Conservation (phyloP, 106 monocot genomes). For the Dioscorea zingiberensis region DNA sequence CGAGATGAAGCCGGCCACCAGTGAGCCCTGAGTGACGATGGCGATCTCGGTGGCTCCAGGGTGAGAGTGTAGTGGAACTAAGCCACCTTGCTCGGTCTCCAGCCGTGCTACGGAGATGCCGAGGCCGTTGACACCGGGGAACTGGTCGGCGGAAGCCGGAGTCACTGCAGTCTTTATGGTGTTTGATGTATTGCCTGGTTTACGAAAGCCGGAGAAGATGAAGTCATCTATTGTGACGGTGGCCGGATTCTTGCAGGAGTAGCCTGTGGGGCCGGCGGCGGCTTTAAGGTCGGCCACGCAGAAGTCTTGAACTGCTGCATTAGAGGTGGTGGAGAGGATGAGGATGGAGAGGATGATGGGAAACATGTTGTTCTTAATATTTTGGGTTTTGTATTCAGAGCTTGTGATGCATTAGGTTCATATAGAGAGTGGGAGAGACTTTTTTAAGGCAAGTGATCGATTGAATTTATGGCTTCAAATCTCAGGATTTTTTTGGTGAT, state of each 20-base stretch:
- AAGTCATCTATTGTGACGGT: conserved; percentile 13
- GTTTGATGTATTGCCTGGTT: conserved; percentile 2
- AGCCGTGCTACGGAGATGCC: conserved; percentile 3
- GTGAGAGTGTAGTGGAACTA: conserved; percentile 19
- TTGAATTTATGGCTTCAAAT: no score
- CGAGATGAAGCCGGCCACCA: conserved; percentile 11
- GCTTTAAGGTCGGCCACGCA: neutral
- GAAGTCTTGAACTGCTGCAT: neutral
- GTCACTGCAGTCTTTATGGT: conserved; percentile 3
- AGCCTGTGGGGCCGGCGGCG: conserved; percentile 6
- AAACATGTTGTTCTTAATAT: neutral
- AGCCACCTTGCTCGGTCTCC: conserved; percentile 1
- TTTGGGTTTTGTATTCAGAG: no score
- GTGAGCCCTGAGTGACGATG: neutral
- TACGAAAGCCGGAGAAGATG: conserved; percentile 13
- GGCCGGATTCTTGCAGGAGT: conserved; percentile 5
- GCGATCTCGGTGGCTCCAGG: conserved; percentile 10
- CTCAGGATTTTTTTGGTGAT: no score
- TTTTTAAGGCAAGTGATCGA: no score
- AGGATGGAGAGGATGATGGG: neutral
- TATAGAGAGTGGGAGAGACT: no score
- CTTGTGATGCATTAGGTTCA: no score
- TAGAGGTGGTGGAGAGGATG: conserved; percentile 2
- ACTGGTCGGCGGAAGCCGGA: neutral
- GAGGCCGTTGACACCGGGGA: conserved; percentile 13